phyloP scores from a whole-genome alignment of 2,329 filamentous ascomycete species.

The Aspergillus alliaceus region DNA sequence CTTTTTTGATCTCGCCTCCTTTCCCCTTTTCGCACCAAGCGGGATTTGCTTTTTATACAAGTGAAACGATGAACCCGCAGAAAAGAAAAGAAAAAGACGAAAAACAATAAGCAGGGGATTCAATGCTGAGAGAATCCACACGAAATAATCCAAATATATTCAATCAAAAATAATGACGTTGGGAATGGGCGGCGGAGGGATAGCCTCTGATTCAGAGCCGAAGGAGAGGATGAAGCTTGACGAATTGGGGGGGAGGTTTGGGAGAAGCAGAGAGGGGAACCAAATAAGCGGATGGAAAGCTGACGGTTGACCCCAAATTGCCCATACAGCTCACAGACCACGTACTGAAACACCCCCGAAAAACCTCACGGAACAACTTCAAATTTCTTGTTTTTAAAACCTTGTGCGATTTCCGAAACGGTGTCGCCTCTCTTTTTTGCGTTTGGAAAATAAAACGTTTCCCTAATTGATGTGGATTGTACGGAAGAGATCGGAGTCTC shows the following conservation, averaged over 20 bases:
- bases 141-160: slow-evolving; percentile 15
- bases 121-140: neutral
- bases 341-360: slow-evolving; percentile 12
- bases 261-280: slow-evolving; percentile 21
- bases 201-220: slow-evolving; percentile 2
- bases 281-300: slow-evolving; percentile 24
- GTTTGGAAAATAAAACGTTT: neutral
- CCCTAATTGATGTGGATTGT: slow-evolving; percentile 4
- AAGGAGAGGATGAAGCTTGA: slow-evolving; percentile 22
- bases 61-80: neutral
- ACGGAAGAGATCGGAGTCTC: slow-evolving; percentile 16
- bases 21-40: slow-evolving; percentile 18
- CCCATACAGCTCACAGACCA: slow-evolving; percentile 19
- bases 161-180: slow-evolving; percentile 14
- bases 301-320: slow-evolving; percentile 21
- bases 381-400: neutral
- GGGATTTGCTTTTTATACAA: slow-evolving; percentile 11
- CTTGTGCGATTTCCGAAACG: neutral
- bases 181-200: slow-evolving; percentile 5
- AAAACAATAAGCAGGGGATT: slow-evolving; percentile 4
- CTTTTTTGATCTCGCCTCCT: slow-evolving; percentile 7
- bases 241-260: slow-evolving; percentile 10
- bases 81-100: neutral
- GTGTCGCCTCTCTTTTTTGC: neutral
- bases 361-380: slow-evolving; percentile 1